These are phyloP conservation scores for Lindgomyces ingoldianus DNA, from an alignment of 495 filamentous ascomycete species.

Conservation along the genomic window DNA sequence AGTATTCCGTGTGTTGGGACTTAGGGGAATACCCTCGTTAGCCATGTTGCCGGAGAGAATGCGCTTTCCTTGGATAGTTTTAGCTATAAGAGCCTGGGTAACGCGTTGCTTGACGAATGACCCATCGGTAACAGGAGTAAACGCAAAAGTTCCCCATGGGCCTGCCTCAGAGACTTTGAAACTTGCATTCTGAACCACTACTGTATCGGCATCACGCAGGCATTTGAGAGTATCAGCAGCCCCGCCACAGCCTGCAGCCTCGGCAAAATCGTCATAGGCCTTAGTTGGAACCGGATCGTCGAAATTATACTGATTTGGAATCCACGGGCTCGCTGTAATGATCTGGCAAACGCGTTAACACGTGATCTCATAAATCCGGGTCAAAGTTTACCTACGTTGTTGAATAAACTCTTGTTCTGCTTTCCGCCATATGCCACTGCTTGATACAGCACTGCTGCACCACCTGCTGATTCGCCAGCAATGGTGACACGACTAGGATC, in stretches of 20 bases:
- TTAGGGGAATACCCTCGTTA: slow-evolving; percentile 41
- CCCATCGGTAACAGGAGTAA: slow-evolving; percentile 66
- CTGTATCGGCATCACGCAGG: slow-evolving; percentile 54
- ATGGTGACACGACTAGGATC: slow-evolving; percentile 46
- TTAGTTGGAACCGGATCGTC: slow-evolving; percentile 54
- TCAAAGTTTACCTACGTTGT: slow-evolving; percentile 39
- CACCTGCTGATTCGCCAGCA: slow-evolving; percentile 46
- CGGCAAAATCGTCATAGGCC: slow-evolving; percentile 59
- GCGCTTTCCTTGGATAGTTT: slow-evolving; percentile 55
- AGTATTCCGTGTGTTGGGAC: slow-evolving; percentile 19
- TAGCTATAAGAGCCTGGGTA: slow-evolving; percentile 52
- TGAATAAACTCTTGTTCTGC: slow-evolving; percentile 45
- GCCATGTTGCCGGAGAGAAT: slow-evolving; percentile 53
- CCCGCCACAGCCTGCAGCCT: slow-evolving; percentile 53
- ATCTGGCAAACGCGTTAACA: slow-evolving; percentile 38
- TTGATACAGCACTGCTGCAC: slow-evolving; percentile 55
- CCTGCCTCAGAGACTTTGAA: slow-evolving; percentile 51
- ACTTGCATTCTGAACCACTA: slow-evolving; percentile 59
- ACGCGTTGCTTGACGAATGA: slow-evolving; percentile 57
- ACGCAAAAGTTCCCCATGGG: slow-evolving; percentile 57
- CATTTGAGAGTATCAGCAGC: slow-evolving; percentile 55
- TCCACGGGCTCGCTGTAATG: slow-evolving; percentile 56
- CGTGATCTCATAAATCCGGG: not conserved
- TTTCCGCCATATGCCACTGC: slow-evolving; percentile 55
- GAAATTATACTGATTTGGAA: slow-evolving; percentile 55